Evolutionary conservation across 2,329 filamentous ascomycete species (phyloP).

Genomic region (Colletotrichum tropicale): DNA sequence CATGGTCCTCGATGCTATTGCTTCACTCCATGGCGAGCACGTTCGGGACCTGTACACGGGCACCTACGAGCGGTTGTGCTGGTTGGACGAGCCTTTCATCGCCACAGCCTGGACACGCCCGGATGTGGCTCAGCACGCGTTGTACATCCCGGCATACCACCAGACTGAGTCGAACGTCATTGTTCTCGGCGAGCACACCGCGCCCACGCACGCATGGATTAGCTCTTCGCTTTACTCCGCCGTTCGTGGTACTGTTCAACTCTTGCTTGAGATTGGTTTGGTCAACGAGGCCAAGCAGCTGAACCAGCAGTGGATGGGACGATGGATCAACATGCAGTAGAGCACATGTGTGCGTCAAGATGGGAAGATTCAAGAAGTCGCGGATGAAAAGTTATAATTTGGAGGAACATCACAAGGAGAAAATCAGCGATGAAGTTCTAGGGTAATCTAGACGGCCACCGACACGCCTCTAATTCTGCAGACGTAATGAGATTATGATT

Average conservation of each 20-base stretch:
- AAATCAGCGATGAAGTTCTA: not conserved
- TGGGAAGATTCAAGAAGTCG: not conserved
- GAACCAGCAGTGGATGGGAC: constrained; percentile 29
- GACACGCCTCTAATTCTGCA: not conserved
- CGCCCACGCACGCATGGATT: constrained; percentile 38
- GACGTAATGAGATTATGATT: not conserved
- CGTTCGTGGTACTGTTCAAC: constrained; percentile 32
- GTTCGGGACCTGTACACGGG: constrained; percentile 31
- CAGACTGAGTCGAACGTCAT: constrained; percentile 35
- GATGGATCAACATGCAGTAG: constrained; percentile 21
- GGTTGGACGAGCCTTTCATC: constrained; percentile 32
- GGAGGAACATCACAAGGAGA: not conserved
- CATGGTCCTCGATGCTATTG: constrained; percentile 67
- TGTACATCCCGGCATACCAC: constrained; percentile 36
- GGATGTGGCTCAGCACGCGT: constrained; percentile 32
- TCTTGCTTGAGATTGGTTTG: constrained; percentile 28
- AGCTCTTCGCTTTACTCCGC: constrained; percentile 33
- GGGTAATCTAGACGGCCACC: not conserved
- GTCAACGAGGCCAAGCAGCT: constrained; percentile 28
- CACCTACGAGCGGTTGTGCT: constrained; percentile 35
- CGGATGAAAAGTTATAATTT: not conserved
- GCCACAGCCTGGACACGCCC: constrained; percentile 33
- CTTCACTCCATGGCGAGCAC: constrained; percentile 63
- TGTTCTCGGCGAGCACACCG: constrained; percentile 39
- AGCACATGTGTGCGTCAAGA: not conserved